These are phyloP conservation scores for Verticillium zaregamsianum DNA, from an alignment of 2,329 filamentous ascomycete species.

Conservation along the genomic window DNA sequence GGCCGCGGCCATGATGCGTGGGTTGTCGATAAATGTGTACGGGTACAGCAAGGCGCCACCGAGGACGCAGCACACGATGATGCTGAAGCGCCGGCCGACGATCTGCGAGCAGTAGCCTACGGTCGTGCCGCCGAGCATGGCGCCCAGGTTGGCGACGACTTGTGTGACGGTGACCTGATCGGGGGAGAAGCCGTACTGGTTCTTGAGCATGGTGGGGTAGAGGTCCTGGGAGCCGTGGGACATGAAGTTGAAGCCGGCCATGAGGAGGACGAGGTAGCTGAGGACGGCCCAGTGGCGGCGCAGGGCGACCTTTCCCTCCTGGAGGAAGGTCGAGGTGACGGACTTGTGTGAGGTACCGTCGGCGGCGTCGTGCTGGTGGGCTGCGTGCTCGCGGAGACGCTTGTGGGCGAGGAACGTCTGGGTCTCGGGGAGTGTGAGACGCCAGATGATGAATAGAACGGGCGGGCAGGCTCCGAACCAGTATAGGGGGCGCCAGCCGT, in stretches of 20 bases:
- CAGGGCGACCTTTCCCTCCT: conserved; percentile 74
- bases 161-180: conserved; percentile 65
- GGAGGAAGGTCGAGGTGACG: conserved; percentile 63
- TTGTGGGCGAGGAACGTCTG: conserved; percentile 65
- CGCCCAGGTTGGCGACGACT: conserved; percentile 68
- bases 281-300: conserved; percentile 77
- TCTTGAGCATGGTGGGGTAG: conserved; percentile 56
- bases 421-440: conserved; percentile 76
- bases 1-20: conserved; percentile 69
- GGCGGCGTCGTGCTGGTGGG: conserved; percentile 9
- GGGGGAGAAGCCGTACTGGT: conserved; percentile 47
- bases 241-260: conserved; percentile 94
- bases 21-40: conserved; percentile 64
- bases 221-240: conserved; percentile 68
- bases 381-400: conserved; percentile 48
- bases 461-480: conserved; percentile 87
- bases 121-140: conserved; percentile 62
- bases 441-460: conserved; percentile 74
- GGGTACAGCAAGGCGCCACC: conserved; percentile 80
- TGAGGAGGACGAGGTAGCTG: conserved; percentile 76
- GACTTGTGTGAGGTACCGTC: conserved; percentile 25
- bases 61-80: conserved; percentile 57
- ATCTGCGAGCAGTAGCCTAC: conserved; percentile 67
- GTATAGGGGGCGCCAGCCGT: conserved; percentile 80
- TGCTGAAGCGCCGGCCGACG: conserved; percentile 64